Conservation (phyloP, 2,329 filamentous ascomycete genomes). For the Phyllosticta ampelicida region DNA sequence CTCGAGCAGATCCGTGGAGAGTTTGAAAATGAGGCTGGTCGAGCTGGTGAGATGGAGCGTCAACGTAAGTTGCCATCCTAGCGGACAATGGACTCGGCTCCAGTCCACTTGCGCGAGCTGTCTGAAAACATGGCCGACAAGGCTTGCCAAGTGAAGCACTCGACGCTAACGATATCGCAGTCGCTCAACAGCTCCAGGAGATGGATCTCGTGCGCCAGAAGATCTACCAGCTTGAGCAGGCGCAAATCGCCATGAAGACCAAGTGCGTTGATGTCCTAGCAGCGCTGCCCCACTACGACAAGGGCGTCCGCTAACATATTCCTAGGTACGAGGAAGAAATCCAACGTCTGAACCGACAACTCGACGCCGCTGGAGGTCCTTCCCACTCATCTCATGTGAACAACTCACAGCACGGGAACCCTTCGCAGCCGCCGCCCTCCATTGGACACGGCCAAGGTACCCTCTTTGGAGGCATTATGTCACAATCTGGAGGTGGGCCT, state of each 20-base stretch:
- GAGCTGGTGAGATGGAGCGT: conserved; percentile 80
- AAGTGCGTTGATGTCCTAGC: conserved; percentile 52
- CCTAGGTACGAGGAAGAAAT: conserved; percentile 89
- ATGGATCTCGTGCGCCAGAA: conserved; percentile 91
- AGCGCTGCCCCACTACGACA: too few species aligned
- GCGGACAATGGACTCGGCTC: neutral
- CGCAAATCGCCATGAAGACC: conserved; percentile 76
- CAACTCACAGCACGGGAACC: conserved; percentile 64
- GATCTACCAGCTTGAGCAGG: conserved; percentile 85
- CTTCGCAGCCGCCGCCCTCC: conserved; percentile 72
- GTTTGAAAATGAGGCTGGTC: conserved; percentile 74
- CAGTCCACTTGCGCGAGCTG: neutral
- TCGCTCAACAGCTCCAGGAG: conserved; percentile 83
- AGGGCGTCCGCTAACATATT: neutral
- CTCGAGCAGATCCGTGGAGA: conserved; percentile 84
- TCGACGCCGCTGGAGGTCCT: conserved; percentile 60
- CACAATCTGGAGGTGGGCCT: conserved; percentile 69
- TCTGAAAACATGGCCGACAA: neutral
- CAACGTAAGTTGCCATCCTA: conserved; percentile 64
- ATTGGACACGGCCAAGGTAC: conserved; percentile 83
- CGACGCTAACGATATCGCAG: conserved; percentile 37
- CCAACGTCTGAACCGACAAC: conserved; percentile 71
- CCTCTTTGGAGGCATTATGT: conserved; percentile 92
- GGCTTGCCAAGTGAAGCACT: neutral
- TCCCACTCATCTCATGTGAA: conserved; percentile 55